Evolutionary conservation across 257 asterid species (phyloP), one percentile per base, ranked within the genome.

Genomic region (Eucommia ulmoides): DNA sequence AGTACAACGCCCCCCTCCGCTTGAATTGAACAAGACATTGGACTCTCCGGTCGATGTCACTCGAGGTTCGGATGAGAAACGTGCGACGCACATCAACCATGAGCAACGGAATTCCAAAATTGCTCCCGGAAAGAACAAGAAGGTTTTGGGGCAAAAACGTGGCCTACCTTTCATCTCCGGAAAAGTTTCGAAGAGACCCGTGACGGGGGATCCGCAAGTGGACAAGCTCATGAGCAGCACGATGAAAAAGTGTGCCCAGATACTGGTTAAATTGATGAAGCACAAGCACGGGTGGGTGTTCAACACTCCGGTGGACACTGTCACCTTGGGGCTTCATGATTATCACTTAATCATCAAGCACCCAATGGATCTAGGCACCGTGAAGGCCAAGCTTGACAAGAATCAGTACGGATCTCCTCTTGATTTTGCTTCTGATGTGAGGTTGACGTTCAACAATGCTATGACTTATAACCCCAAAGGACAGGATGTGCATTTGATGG

Each of bases 301-400:
- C 42, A 49, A 58, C 16, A 33, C 45, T 5, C 76, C 76, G 3
- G 72, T 70, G 24, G 66, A 70, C 42, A 66, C 51, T 2, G 48
- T 22, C 19, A 46, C 45, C 22, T 1, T 70, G 16, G 33, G 25
- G 21, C 72, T 70, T 19, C 45, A 49, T 49, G 69, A 65, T 50
- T 70, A 70, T 54, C 35, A 33, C 44, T 53, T 48, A 16, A 33
- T 70, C 10, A 55, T 70, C 22, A 60, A 65, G 52, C 55, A 24
- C 23, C 76, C 76, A 20, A 70, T 70, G 76, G 76, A 70, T 61
- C 59, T 70, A 1, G 76, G 72, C 9, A 70, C 72, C 6, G 58
- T 65, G 42, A 70, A 56, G 44, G 22, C 49, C 19, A 70, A 19
- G 21, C 58, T 70, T 24, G 33, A 24, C 24, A 49, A 29, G 52